Evolutionary conservation across 305 asterid species (phyloP).

Genomic region (Rubia peregrina): DNA sequence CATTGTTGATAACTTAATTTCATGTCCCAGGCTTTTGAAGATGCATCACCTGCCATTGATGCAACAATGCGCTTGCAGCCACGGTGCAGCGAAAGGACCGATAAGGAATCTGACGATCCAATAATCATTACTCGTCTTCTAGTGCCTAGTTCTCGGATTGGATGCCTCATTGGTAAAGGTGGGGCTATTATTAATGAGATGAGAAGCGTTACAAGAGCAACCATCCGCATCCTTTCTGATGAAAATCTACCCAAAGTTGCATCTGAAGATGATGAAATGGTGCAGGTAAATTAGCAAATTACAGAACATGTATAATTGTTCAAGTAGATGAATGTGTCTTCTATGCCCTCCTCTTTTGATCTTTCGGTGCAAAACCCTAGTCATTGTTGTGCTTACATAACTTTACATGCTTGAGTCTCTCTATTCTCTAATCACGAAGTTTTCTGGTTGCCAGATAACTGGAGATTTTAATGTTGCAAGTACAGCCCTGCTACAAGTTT

Average conservation of each 20-base stretch:
- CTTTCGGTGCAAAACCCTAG: background rate
- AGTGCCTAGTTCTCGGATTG: constrained; percentile 78
- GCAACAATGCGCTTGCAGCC: constrained; percentile 93
- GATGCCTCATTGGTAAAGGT: constrained; percentile 96
- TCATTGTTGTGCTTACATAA: background rate
- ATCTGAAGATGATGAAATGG: constrained; percentile 87
- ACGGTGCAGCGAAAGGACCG: constrained; percentile 86
- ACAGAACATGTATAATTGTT: background rate
- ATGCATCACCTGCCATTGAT: constrained; percentile 69
- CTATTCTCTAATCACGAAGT: background rate
- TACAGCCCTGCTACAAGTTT: constrained; percentile 81
- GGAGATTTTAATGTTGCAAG: constrained; percentile 81
- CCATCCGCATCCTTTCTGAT: constrained; percentile 73
- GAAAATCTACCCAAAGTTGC: constrained; percentile 91
- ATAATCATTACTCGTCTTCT: constrained; percentile 68
- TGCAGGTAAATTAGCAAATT: constrained; percentile 46
- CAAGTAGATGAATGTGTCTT: background rate
- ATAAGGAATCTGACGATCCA: constrained; percentile 81
- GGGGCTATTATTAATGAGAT: constrained; percentile 87
- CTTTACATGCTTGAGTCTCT: no score
- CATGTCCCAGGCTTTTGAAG: constrained; percentile 50
- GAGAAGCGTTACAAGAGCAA: constrained; percentile 81
- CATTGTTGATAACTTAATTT: background rate
- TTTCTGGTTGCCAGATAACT: constrained; percentile 51
- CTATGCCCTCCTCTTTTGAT: no score